Conservation (phyloP, 176 grass and related monocot species). For the Chloris gayana region DNA sequence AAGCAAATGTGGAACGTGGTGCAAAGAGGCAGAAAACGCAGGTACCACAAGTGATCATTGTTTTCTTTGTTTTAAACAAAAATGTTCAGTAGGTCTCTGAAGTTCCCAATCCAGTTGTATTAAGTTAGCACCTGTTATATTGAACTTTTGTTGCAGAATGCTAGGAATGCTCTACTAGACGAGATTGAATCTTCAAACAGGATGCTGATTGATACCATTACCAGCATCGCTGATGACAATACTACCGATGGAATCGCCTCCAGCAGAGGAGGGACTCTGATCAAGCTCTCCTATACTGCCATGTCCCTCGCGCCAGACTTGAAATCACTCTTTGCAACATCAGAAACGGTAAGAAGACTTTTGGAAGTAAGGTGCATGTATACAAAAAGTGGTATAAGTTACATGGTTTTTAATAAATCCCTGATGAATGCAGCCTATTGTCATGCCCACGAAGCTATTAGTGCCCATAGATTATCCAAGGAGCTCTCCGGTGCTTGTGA, state of each 20-base stretch:
- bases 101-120: background rate
- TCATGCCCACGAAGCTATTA: slow-evolving; percentile 3
- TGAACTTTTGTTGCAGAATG: background rate
- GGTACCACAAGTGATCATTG: background rate
- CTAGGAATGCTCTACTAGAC: slow-evolving; percentile 9
- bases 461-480: slow-evolving; percentile 23
- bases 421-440: background rate
- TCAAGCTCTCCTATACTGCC: slow-evolving; percentile 21
- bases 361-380: background rate
- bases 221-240: slow-evolving; percentile 15
- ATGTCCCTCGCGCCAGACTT: background rate
- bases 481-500: slow-evolving; percentile 33
- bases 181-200: slow-evolving; percentile 33
- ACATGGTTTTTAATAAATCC: background rate
- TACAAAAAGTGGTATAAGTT: background rate
- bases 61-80: background rate
- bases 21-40: slow-evolving; percentile 15
- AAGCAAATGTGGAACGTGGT: background rate
- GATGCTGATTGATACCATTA: slow-evolving; percentile 30
- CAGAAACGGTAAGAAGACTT: background rate
- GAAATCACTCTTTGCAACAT: background rate
- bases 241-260: background rate
- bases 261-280: background rate
- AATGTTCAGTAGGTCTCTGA: background rate
- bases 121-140: background rate